Evolutionary conservation across 2,329 filamentous ascomycete species (phyloP), one percentile per base, ranked within the genome.

Genomic region (Neocatenulostroma microsporum): DNA sequence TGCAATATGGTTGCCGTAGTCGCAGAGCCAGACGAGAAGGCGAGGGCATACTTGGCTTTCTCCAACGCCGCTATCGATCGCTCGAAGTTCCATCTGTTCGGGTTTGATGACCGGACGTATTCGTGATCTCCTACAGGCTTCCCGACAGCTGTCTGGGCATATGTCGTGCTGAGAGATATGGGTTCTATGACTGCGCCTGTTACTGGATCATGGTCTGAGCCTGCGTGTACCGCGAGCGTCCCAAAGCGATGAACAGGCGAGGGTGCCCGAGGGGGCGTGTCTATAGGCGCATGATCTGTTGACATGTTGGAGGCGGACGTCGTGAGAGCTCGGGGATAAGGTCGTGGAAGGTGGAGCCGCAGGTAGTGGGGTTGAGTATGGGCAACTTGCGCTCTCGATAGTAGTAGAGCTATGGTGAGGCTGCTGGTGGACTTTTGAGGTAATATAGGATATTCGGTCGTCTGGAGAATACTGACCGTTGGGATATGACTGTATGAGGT

Each of bases 101-200:
- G 91, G 64, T 98, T 98, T 45, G 84, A 79, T 56, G 84, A 93
- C 45, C 91, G 79, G 36, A 82, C 87, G 72, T 98, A 98, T 66
- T 98, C 91, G 67, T 88, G 95, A 45, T 70, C 68, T 56, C 91
- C 91, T 20, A 96, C 70, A 2, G 91, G 91, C 62, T 83, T 78
- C 47, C 89, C 91, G 15, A 94, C 87, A 10, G 78, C 76, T 11
- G 78, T 80, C 68, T 98, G 91, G n/a, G 84, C 86, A 58, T 89
- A 98, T 5, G 91, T 98, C 12, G 91, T 96, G 17, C 88, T 94
- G 17, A 98, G 78, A 8, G 89, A 95, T 62, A 98, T 95, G 52
- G 91, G 69, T 64, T 91, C 86, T 61, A 98, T 98, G 54, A 98
- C 91, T 50, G 91, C 91, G 46, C 91, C 91, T 17, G 89, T 98